Evolutionary conservation across 2,329 filamentous ascomycete genomes (phyloP), one percentile per base, ranked within the genome.

Genomic region (Chrysosporium keratinophilum): DNA sequence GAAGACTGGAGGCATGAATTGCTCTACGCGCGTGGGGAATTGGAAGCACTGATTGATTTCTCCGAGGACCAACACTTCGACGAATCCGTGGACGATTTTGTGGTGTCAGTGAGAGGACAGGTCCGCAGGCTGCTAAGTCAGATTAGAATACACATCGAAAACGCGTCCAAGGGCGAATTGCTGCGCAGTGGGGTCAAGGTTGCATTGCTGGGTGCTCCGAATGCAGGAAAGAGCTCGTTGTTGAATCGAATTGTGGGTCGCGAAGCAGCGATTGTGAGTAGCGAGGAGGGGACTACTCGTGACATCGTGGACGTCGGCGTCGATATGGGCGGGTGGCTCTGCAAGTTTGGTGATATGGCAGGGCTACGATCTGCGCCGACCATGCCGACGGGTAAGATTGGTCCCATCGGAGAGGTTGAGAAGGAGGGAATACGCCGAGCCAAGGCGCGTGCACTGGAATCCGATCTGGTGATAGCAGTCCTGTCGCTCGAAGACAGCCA

Each of bases 1-100:
- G 89, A 96, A 61, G 63, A 64, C 9, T 98, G 93, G 93, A 82
- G 91, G 23, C 74, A 80, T 58, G 76, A 82, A 59, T 72, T 98
- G 15, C 74, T 97, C 5, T 78, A 85, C 58, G 90, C 90, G 9
- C 81, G 93, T 1, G 93, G 88, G 9, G 90, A 97, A 71, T 77
- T 98, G 39, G 93, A 98, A 70, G 93, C 93, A 0, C 72, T 98
- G 60, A 97, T 98, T 57, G 93, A 98, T 69, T 98, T 98, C 67
- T 86, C 88, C 0, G 93, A 98, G 67, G 93, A 97, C 64, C 91
- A 98, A 70, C 87, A 97, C 71, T 95, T 98, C 64, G 90, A 97
- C 61, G 89, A 95, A 69, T 84, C 87, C 2, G 86, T 88, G 0
- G 72, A 77, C 0, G 79, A 86, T 53, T 75, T 97, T 19, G 77